Evolutionary conservation across 2,329 filamentous ascomycete genomes (phyloP), one percentile per base, ranked within the genome.

Genomic region (Penicillium sp.): DNA sequence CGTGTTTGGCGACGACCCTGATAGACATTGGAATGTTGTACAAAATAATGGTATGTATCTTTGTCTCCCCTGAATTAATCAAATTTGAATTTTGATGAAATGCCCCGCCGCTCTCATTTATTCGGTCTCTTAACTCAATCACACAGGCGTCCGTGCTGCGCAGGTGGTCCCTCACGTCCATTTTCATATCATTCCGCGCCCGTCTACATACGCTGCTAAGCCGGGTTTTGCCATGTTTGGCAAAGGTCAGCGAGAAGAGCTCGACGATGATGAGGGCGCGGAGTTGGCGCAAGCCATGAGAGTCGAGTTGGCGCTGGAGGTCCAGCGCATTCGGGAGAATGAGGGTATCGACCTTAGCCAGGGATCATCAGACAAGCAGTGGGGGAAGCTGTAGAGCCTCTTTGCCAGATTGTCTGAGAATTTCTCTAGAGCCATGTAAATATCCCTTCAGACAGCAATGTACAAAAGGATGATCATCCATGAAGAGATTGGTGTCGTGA

Each of bases 101-200:
- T 11, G 4, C 4, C 8, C 7, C 16, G 3, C 6, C 2, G 35
- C 35, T 9, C 10, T 20, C 16, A 5, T 38, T 6, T 9, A 22
- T 10, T 13, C 16, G 35, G 35, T 11, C 2, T 44, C 43, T 51
- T 51, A 50, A 53, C 45, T 48, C 53, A 35, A 45, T 28, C 36
- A 41, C 13, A 50, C 60, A 84, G 83, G 92, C 14, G 86, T 86
- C 3, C 84, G 90, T 28, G 92, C 92, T 2, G 91, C 91, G 2
- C 92, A 97, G 74, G 90, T 96, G 14, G 91, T 97, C 2, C 88
- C 88, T 20, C 92, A 97, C 71, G 87, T 95, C 44, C 92, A 99
- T 71, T 97, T 95, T 69, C 94, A 99, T 64, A 81, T 97, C 46
- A 95, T 99, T 30, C 92, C 92, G 0, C 77, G 92, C 33, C 91